Evolutionary conservation across 129 eudicot species (phyloP), one percentile per base, ranked within the genome.

Genomic region (Escallonia rubra): DNA sequence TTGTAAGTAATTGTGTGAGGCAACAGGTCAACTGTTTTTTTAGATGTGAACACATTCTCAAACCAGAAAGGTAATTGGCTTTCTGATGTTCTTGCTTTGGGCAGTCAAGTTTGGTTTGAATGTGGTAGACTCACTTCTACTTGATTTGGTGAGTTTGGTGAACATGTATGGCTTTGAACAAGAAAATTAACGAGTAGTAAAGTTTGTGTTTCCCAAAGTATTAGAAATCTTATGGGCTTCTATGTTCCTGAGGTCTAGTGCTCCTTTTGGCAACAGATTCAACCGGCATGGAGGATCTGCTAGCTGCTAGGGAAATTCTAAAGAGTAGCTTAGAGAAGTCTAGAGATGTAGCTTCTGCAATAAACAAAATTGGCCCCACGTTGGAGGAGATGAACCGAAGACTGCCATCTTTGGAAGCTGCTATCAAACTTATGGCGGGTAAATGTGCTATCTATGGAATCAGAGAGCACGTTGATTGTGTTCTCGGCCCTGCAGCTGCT

Each of bases 21-120:
- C 61, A 52, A 42, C 12, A 9, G 6, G 39, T 61, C 10, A 50
- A n/a, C 12, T 50, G 0, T 41, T 34, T 4, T 41, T 34, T 4
- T 11, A 34, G 2, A 9, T 40, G 3, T 9, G 9, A 59, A 10
- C 2, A 41, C 7, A 59, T 3, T 40, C 10, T 58, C 9, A 34
- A 5, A 23, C 44, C 11, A 58, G 10, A 58, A 15, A 8, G 10
- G 7, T 58, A 16, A 58, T 52, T 52, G 10, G 64, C 2, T 39
- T 39, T 53, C 2, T 15, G 43, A 58, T 58, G 9, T 8, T 4
- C 54, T 53, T 58, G 43, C 34, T 10, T 45, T 67, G 64, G 79
- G 61, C 86, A 82, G 88, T 72, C 64, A 75, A 78, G 86, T 88
- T 82, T 81, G 96, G 96, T 89, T 80, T 64, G 91, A 85, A 79